These are phyloP conservation scores for Prunella vulgaris DNA, from an alignment of 257 asterid species.

Conservation along the genomic window DNA sequence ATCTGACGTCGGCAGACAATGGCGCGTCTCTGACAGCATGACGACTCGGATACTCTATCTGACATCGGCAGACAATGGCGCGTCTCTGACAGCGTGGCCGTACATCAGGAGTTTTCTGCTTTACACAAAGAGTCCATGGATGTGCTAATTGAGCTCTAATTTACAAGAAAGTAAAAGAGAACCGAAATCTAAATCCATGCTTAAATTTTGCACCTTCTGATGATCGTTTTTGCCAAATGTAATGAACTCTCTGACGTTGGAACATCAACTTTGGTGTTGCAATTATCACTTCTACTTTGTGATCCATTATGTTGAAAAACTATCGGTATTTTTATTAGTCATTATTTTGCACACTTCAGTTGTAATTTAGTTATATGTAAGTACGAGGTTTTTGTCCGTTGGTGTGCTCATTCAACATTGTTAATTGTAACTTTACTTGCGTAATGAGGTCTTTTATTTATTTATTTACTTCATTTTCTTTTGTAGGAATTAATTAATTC, in stretches of 20 bases:
- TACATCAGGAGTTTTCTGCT: too few species aligned
- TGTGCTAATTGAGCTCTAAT: not conserved
- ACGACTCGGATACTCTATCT: slow-evolving; percentile 80
- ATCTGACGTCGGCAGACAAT: slow-evolving; percentile 68
- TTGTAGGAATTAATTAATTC: too few species aligned
- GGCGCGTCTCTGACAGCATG: slow-evolving; percentile 85
- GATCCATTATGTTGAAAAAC: not conserved
- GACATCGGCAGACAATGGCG: slow-evolving; percentile 72
- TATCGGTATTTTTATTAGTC: not conserved
- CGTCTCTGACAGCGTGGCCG: slow-evolving; percentile 70
- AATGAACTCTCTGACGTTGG: not conserved
- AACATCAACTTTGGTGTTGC: not conserved
- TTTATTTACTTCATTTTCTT: too few species aligned
- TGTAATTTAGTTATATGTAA: not conserved
- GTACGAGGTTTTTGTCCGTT: too few species aligned
- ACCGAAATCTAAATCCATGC: not conserved
- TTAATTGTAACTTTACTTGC: too few species aligned
- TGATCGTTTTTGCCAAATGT: not conserved
- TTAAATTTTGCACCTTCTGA: not conserved
- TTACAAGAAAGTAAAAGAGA: not conserved
- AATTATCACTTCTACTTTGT: not conserved
- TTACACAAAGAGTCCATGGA: not conserved
- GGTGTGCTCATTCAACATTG: too few species aligned
- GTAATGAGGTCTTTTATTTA: too few species aligned
- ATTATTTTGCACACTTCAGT: not conserved